Evolutionary conservation across 1,139 yeast genomes (phyloP), one percentile per base, ranked within the genome.

Genomic region (Nadsonia starkeyi-henricii): DNA sequence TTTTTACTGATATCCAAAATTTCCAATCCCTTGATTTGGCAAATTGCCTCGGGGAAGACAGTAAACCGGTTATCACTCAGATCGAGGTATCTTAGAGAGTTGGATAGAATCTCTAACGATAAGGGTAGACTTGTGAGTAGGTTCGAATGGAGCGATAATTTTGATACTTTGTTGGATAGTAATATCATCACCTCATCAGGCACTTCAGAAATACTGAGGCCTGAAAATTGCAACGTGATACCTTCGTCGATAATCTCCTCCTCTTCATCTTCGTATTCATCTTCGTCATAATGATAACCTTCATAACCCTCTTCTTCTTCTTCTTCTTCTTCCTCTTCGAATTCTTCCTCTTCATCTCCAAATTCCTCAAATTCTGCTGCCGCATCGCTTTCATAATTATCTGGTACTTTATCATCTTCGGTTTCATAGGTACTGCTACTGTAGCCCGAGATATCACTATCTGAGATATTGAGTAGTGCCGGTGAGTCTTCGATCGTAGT

Each of bases 1-100:
- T 85, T 85, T 42, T 71, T 67, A 36, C 89, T 79, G 26, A 85
- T 63, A 62, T 85, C 94, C 46, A 85, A 64, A 47, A 80, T 79
- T 56, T 82, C 89, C 50, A 85, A 65, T 8, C 64, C 67, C 52
- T 57, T 63, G 55, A 72, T 73, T 48, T 63, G 50, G 47, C 56
- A 55, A 45, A 74, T 55, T 3, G 71, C 70, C 2, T 58, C 54
- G 0, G 93, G 88, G 48, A 84, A 72, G 46, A 65, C 70, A 1
- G 68, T 55, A 44, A 85, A 69, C 45, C 65, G 62, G 60, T 85
- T 85, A 53, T 73, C 70, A 57, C 83, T 82, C 45, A 85, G 66
- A 60, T 85, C 91, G 51, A 85, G 65, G 56, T 80, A 82, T 47
- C 77, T 69, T 50, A 84, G 64, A 47, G 39, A 33, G 12, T 68